These are phyloP conservation scores for Eucalyptus microcorys DNA, from an alignment of 345 rosid genomes.

Conservation along the genomic window DNA sequence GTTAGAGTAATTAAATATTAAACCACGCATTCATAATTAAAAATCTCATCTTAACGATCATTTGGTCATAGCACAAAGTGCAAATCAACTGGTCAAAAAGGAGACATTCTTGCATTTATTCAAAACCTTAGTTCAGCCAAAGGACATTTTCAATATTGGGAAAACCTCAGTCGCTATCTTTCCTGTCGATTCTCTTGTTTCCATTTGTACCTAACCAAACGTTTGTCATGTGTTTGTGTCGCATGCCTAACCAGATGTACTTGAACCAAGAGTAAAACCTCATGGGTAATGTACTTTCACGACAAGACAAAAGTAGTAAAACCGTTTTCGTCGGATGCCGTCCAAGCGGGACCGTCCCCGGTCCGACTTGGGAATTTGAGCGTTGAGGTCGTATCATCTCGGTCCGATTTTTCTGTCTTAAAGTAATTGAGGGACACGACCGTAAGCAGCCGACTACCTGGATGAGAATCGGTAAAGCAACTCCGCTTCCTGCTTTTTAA, in stretches of 20 bases:
- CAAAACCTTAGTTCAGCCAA: neutral
- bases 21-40: no score
- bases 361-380: neutral
- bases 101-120: neutral
- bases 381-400: neutral
- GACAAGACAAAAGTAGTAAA: neutral
- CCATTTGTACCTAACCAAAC: neutral
- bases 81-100: neutral
- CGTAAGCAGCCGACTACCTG: neutral
- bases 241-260: neutral
- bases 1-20: no score
- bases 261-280: neutral
- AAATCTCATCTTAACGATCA: no score
- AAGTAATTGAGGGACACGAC: neutral
- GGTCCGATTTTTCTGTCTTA: neutral
- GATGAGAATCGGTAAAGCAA: neutral
- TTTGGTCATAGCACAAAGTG: neutral
- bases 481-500: neutral
- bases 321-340: neutral
- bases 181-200: neutral
- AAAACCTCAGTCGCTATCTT: neutral
- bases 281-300: neutral
- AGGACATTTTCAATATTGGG: neutral
- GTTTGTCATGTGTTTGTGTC: neutral
- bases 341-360: neutral